Percentiles rank a stretch among this genome's conserved stretches.
phyloP scores from a whole-genome alignment of 2,329 filamentous ascomycete genomes.

The Podosphaera xanthii region DNA sequence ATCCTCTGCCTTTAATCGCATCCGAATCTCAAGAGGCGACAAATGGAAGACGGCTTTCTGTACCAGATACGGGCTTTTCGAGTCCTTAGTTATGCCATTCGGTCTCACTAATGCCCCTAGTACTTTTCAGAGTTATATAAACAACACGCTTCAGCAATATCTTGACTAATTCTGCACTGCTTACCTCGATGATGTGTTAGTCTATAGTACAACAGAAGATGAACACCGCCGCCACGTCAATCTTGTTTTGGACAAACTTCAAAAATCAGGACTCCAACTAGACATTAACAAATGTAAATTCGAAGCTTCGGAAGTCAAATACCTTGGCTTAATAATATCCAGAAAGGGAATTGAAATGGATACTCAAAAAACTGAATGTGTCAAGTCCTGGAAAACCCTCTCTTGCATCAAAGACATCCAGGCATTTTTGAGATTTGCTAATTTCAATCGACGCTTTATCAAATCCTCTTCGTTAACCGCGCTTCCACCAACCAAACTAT shows the following conservation, averaged over 20 bases:
- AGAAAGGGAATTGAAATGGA: neutral
- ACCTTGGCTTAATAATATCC: neutral
- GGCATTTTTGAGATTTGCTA: neutral
- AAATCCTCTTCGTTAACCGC: neutral
- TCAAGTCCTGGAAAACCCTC: neutral
- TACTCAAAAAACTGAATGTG: neutral
- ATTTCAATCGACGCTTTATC: neutral
- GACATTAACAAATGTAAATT: neutral
- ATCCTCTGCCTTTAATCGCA: neutral
- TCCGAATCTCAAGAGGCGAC: neutral
- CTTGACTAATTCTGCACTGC: neutral
- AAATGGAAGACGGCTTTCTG: neutral
- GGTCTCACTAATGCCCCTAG: neutral
- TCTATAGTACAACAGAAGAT: neutral
- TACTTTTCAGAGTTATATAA: constrained; percentile 1
- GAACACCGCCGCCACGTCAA: neutral
- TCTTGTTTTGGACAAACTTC: neutral
- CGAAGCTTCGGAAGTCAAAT: neutral
- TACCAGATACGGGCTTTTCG: neutral
- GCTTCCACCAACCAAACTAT: neutral
- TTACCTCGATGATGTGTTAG: neutral
- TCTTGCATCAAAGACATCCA: neutral
- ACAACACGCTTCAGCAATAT: neutral
- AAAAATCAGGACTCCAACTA: neutral
- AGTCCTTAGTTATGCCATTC: constrained; percentile 1